Conservation (phyloP, 164 flowering plant species). For the Aristolochia contorta region DNA sequence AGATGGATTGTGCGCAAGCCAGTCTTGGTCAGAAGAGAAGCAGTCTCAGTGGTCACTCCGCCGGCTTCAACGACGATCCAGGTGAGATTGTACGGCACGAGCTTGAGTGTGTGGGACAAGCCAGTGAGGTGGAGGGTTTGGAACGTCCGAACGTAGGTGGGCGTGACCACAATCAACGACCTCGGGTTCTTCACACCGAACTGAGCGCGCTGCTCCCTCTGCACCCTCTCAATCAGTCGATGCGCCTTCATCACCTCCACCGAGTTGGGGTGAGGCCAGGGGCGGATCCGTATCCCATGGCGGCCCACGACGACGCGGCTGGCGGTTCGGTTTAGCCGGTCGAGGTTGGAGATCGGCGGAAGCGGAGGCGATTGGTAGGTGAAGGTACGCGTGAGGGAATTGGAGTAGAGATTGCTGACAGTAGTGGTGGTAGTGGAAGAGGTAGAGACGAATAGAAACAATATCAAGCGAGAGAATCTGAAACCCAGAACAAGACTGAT, state of each 20-base stretch:
- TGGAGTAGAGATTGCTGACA: constrained; percentile 16
- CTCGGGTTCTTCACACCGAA: constrained; percentile 70
- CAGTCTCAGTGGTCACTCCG: constrained; percentile 71
- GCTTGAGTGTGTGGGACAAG: constrained; percentile 88
- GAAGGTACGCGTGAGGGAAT: constrained; percentile 9
- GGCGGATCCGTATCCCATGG: constrained; percentile 85
- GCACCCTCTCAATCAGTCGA: constrained; percentile 73
- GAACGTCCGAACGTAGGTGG: constrained; percentile 85
- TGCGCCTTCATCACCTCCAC: constrained; percentile 84
- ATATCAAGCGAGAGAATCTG: constrained; percentile 68
- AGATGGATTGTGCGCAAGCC: constrained; percentile 47
- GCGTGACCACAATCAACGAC: constrained; percentile 69
- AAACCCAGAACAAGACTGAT: constrained; percentile 75
- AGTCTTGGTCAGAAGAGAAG: constrained; percentile 43
- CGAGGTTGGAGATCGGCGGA: not conserved
- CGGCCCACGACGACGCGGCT: constrained; percentile 84
- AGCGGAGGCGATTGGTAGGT: not conserved
- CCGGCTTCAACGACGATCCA: constrained; percentile 98
- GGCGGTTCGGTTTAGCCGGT: constrained; percentile 17
- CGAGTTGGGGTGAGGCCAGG: constrained; percentile 93
- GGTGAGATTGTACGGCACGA: constrained; percentile 58
- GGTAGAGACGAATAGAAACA: constrained; percentile 62
- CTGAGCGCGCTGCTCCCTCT: constrained; percentile 66
- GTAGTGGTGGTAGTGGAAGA: constrained; percentile 27
- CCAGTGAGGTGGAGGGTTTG: constrained; percentile 87